phyloP scores from a whole-genome alignment of 768 basidiomycete species.

The Trametes punicea region DNA sequence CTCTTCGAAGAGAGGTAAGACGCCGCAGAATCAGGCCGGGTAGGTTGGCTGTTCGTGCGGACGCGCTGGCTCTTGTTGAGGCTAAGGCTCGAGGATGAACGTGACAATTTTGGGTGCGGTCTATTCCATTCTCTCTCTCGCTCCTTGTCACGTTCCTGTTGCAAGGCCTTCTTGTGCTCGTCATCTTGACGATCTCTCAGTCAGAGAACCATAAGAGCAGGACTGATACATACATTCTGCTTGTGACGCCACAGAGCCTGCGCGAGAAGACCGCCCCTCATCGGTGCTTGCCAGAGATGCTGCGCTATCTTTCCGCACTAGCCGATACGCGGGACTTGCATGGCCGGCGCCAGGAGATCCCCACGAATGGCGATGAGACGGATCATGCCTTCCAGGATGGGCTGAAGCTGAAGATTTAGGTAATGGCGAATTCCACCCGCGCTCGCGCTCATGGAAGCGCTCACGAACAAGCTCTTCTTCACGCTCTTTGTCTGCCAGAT shows the following conservation, averaged over 20 bases:
- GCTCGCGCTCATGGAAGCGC: slow-evolving; percentile 42
- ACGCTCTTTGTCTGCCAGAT: slow-evolving; percentile 27
- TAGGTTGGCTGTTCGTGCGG: slow-evolving; percentile 37
- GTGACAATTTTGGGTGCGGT: slow-evolving; percentile 34
- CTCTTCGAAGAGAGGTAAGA: slow-evolving; percentile 32
- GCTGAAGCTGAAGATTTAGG: slow-evolving; percentile 18
- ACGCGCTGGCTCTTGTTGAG: slow-evolving; percentile 27
- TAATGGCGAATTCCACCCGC: slow-evolving; percentile 41
- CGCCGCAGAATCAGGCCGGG: slow-evolving; percentile 39
- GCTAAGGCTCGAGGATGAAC: slow-evolving; percentile 44
- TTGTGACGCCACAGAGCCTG: slow-evolving; percentile 47
- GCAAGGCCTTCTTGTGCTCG: slow-evolving; percentile 41
- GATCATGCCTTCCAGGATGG: slow-evolving; percentile 15
- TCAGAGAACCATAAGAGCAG: neutral
- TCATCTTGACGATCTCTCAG: slow-evolving; percentile 35
- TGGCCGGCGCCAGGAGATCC: slow-evolving; percentile 16
- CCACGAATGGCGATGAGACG: slow-evolving; percentile 17
- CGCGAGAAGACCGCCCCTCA: slow-evolving; percentile 38
- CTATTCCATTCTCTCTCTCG: slow-evolving; percentile 58
- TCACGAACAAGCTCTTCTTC: slow-evolving; percentile 30
- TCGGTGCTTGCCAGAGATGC: slow-evolving; percentile 43
- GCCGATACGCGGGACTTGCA: slow-evolving; percentile 19
- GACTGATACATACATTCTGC: slow-evolving; percentile 45
- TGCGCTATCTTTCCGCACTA: slow-evolving; percentile 35
- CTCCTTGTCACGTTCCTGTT: slow-evolving; percentile 43